Conservation (phyloP, 140 eudicot species). For the Oenanthe javanica region DNA sequence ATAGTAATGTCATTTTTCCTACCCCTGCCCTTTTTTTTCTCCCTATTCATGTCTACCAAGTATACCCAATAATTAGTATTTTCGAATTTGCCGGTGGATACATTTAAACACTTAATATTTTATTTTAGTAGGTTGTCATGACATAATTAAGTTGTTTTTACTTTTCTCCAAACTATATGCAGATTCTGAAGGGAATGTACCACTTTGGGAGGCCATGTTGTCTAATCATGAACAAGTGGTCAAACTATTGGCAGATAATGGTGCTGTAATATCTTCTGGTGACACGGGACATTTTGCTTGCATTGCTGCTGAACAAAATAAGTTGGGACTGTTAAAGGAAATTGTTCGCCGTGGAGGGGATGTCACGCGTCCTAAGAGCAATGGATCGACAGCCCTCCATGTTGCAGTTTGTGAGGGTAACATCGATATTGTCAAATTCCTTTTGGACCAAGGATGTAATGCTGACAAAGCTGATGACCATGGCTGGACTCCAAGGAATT, state of each 20-base stretch:
- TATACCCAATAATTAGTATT: neutral
- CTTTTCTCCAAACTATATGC: constrained; percentile 13
- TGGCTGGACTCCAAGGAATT: constrained; percentile 80
- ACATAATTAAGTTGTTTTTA: no score
- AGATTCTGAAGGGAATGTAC: constrained; percentile 93
- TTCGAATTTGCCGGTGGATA: no score
- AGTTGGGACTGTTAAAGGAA: constrained; percentile 48
- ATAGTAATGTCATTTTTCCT: neutral
- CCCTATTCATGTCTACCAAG: neutral
- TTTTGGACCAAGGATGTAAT: constrained; percentile 52
- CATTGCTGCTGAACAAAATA: constrained; percentile 69
- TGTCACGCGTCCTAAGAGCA: constrained; percentile 45
- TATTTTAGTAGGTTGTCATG: neutral
- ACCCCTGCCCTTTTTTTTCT: neutral
- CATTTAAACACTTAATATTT: no score
- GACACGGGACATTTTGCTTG: constrained; percentile 67
- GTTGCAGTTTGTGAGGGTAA: constrained; percentile 91
- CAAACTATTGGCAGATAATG: constrained; percentile 45
- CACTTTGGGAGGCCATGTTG: constrained; percentile 87
- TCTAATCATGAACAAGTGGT: constrained; percentile 44
- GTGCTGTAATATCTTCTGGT: constrained; percentile 53
- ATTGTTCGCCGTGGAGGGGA: constrained; percentile 53
- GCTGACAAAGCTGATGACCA: constrained; percentile 46
- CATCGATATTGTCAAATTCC: constrained; percentile 51
- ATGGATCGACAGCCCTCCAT: constrained; percentile 81